phyloP scores from a whole-genome alignment of 805 yeast species.

The Saturnispora gosingensis region DNA sequence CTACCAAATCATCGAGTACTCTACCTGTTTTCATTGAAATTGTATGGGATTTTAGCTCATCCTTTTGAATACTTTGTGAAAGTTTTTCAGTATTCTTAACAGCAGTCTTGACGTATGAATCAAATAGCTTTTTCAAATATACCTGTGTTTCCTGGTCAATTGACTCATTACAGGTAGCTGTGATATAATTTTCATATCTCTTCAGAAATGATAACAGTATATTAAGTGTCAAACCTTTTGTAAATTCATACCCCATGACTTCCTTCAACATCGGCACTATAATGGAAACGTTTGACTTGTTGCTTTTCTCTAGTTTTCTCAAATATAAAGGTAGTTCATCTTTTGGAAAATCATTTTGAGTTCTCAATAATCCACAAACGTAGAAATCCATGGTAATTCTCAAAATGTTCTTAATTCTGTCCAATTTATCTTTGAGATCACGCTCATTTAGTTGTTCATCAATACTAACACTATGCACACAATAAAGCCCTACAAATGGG shows the following conservation, averaged over 20 bases:
- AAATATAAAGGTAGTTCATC: slow-evolving; percentile 38
- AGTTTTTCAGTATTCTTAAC: slow-evolving; percentile 29
- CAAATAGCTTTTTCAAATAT: slow-evolving; percentile 30
- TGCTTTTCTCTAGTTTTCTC: slow-evolving; percentile 23
- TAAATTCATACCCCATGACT: slow-evolving; percentile 32
- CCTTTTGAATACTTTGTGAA: slow-evolving; percentile 29
- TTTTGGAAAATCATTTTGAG: slow-evolving; percentile 33
- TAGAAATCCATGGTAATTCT: slow-evolving; percentile 50
- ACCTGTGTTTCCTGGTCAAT: slow-evolving; percentile 6
- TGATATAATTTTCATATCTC: slow-evolving; percentile 31
- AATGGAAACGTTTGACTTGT: slow-evolving; percentile 19
- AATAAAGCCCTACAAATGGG: slow-evolving; percentile 34
- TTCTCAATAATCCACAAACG: slow-evolving; percentile 46
- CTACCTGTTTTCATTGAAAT: slow-evolving; percentile 63
- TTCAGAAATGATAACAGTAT: slow-evolving; percentile 43
- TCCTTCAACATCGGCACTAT: slow-evolving; percentile 36
- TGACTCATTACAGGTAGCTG: slow-evolving; percentile 23
- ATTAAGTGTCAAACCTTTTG: slow-evolving; percentile 21
- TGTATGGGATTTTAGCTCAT: slow-evolving; percentile 35
- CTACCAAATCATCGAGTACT: slow-evolving; percentile 29
- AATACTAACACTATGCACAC: slow-evolving; percentile 34
- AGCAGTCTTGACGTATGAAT: slow-evolving; percentile 35
- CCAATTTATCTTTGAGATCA: slow-evolving; percentile 34
- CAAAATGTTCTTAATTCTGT: slow-evolving; percentile 38
- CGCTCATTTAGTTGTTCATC: slow-evolving; percentile 27